Evolutionary conservation across 257 asterid genomes (phyloP), one percentile per base, ranked within the genome.

Genomic region (Ilex aquifolium): DNA sequence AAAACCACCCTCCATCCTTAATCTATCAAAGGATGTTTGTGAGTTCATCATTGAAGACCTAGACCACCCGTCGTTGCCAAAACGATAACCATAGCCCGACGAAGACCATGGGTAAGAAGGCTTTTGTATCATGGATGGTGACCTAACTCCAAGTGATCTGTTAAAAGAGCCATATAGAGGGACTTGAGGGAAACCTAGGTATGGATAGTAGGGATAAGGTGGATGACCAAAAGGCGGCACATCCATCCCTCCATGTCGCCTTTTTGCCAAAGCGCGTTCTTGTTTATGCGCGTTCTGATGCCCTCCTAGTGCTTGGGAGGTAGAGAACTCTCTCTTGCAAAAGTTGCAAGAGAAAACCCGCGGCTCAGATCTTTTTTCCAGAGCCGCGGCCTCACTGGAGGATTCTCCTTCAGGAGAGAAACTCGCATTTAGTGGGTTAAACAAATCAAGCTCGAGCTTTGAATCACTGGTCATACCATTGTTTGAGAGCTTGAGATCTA

Each of bases 231-330:
- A 74, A 12, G 79, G 74, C 12, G 76, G 57, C 65, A 69, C 31
- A 32, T 69, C 90, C 53, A 60, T 66, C 65, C 68, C 36, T 27
- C 71, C 82, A 31, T 81, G 80, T 15, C 79, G 72, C 62, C 77
- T 77, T 69, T 83, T 88, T 52, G 83, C 84, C 56, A 72, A 10
- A 1, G 91, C 87, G 13, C 88, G 66, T 68, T 88, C 88, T 56
- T 88, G 82, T 52, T 85, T 88, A 69, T 88, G 95, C 0, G 91
- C 95, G 32, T 88, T 88, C 40, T 88, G 95, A 60, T 88, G 94
- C 57, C 95, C 94, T 7, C 91, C 95, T 64, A 83, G 57, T 1
- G 95, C 95, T 49, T 88, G 94, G 0, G 87, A 81, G 17, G 94
- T 85, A 31, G 88, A 81, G 68, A 88, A 88, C 52, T 77, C 82